Conservation (phyloP, 2,329 filamentous ascomycete genomes). For the Nannizziopsis barbatae region DNA sequence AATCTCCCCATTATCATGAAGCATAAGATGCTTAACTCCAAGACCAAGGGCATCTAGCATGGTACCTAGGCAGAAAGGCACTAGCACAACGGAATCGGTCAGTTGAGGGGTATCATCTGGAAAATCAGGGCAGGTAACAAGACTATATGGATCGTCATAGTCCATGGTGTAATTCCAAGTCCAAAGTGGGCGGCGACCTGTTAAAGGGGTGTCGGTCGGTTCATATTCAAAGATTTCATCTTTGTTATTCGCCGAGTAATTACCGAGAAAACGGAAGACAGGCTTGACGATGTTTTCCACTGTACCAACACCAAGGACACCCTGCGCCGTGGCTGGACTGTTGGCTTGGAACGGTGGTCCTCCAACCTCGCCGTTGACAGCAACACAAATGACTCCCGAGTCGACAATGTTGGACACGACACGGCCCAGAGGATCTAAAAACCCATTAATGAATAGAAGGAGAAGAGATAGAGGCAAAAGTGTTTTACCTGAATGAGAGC, state of each 20-base stretch:
- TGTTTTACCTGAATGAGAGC: conserved; percentile 23
- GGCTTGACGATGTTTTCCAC: conserved; percentile 12
- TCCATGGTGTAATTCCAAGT: conserved; percentile 9
- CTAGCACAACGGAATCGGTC: conserved; percentile 2
- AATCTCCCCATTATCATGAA: conserved; percentile 9
- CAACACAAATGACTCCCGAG: conserved; percentile 6
- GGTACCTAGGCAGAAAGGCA: conserved; percentile 8
- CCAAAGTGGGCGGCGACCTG: background rate
- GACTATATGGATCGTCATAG: conserved; percentile 4
- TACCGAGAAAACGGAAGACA: conserved; percentile 5
- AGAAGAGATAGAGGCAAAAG: background rate
- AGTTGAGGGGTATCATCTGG: background rate
- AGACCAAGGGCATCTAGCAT: conserved; percentile 1
- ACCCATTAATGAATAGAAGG: background rate
- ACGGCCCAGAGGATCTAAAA: conserved; percentile 7
- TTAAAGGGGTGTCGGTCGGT: conserved; percentile 3
- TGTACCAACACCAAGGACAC: conserved; percentile 6
- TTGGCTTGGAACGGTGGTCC: conserved; percentile 9
- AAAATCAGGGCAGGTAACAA: conserved; percentile 7
- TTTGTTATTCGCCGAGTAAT: conserved; percentile 2
- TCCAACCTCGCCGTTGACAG: conserved; percentile 8
- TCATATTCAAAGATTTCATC: conserved; percentile 8
- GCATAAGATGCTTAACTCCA: conserved; percentile 10
- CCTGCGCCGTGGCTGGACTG: conserved; percentile 5
- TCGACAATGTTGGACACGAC: conserved; percentile 9